phyloP scores from a whole-genome alignment of 176 grass and related monocot species.

The Alopecurus myosuroides region DNA sequence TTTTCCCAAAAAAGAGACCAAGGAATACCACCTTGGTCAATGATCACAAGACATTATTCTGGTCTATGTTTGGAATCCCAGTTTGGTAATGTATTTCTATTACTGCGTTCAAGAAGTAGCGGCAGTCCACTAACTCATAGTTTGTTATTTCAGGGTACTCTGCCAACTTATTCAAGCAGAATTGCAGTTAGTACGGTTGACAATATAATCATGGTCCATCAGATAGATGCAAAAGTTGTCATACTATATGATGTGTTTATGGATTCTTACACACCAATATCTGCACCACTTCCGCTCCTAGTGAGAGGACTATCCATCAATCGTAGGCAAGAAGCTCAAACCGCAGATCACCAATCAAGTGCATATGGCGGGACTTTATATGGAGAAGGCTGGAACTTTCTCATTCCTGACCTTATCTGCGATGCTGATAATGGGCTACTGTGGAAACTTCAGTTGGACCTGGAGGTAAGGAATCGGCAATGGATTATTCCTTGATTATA shows the following conservation, averaged over 20 bases:
- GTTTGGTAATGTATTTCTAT: not conserved
- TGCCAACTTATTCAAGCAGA: slow-evolving; percentile 82
- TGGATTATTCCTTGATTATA: slow-evolving; percentile 2
- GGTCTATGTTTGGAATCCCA: not conserved
- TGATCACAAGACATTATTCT: not conserved
- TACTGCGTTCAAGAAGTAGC: not conserved
- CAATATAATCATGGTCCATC: slow-evolving; percentile 88
- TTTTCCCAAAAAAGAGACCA: not conserved
- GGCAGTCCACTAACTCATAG: not conserved
- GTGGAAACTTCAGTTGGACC: slow-evolving; percentile 83
- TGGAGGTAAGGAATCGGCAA: slow-evolving; percentile 55
- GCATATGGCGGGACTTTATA: slow-evolving; percentile 84
- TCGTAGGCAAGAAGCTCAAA: slow-evolving; percentile 49
- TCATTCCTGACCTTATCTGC: slow-evolving; percentile 81
- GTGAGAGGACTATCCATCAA: slow-evolving; percentile 57
- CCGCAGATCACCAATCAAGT: slow-evolving; percentile 54
- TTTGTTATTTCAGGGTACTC: slow-evolving; percentile 54
- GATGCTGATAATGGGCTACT: slow-evolving; percentile 86
- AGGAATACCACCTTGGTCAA: not conserved
- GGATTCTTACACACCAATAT: slow-evolving; percentile 75
- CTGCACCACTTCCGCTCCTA: slow-evolving; percentile 86
- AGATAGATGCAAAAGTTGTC: slow-evolving; percentile 97
- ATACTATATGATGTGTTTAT: slow-evolving; percentile 89
- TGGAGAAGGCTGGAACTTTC: slow-evolving; percentile 86
- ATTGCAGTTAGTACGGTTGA: slow-evolving; percentile 90